Base-by-base conservation (phyloP, 2,329 filamentous ascomycete species). In the Epichloe brachyelytri region DNA sequence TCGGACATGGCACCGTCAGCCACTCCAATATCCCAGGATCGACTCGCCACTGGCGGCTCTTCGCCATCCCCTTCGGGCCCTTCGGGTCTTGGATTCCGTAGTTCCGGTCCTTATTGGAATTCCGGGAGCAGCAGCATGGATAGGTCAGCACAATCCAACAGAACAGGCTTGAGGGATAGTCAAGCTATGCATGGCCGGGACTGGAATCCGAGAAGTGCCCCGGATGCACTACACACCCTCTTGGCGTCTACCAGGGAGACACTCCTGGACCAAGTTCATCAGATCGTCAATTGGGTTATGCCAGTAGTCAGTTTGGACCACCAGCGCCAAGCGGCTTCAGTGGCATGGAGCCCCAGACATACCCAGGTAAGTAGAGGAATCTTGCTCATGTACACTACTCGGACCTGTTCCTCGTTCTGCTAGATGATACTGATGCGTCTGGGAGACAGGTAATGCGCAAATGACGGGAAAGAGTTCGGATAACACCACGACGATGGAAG, bases 1-100 rank as follows among this genome's bases (percentile, higher is more conserved):
- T 66, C 78, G 1, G 78, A 81, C 53, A 69, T 80, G 15, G 67
- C 80, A 45, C 81, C 79, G 2, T 77, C 79, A 3, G 65, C 80
- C 53, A 81, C 78, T 1, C 66, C 78, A 4, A 71, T 73, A 20
- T 71, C 77, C 0, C 72, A 65, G 50, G 77, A 82, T 50, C 72
- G 78, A 51, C 80, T 78, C 51, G 68, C 70, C 49, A 79, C 78
- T 56, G 65, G 70, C 14, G 70, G 67, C 49, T 74, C 77, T 55
- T 62, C 77, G 41, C 66, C 73, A 11, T 66, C 67, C 39, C 70
- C 75, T 3, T 60, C 78, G 56, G 71, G 72, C 39, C 70, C 75
- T 3, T 60, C 78, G 56, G 71, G 72, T 51, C 22, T 53, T 10
- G 53, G 34, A 33, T 45, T 39, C 19, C 47, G 43, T 8, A n/a